A percentile compares a stretch with the other conserved stretches of the same genome.
phyloP scores from a whole-genome alignment of 2,329 filamentous ascomycete species.

The Escovopsis sp. region DNA sequence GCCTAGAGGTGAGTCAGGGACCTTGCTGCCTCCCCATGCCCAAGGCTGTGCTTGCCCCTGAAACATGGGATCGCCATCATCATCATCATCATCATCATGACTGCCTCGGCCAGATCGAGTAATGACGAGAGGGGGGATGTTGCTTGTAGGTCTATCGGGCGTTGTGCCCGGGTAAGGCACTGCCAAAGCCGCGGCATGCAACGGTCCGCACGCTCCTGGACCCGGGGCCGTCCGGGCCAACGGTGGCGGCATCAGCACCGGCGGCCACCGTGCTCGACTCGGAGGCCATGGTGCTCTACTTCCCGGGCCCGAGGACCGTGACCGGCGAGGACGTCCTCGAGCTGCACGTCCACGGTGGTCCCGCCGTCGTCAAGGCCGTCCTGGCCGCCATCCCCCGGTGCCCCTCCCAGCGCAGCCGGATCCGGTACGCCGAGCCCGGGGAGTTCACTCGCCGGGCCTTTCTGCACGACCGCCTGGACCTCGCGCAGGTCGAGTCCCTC shows the following conservation, averaged over 20 bases:
- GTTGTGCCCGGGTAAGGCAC: slow-evolving; percentile 31
- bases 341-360: slow-evolving; percentile 84
- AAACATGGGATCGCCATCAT: not conserved
- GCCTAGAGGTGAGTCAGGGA: slow-evolving; percentile 39
- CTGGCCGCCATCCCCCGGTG: slow-evolving; percentile 57
- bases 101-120: too few species aligned
- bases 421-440: slow-evolving; percentile 85
- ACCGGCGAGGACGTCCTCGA: slow-evolving; percentile 91
- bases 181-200: slow-evolving; percentile 41
- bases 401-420: slow-evolving; percentile 14
- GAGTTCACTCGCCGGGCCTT: slow-evolving; percentile 94
- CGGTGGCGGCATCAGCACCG: too few species aligned
- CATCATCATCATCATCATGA: too few species aligned
- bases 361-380: slow-evolving; percentile 76
- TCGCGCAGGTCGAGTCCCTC: slow-evolving; percentile 65
- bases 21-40: slow-evolving; percentile 5
- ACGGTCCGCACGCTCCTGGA: slow-evolving; percentile 60
- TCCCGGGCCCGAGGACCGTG: slow-evolving; percentile 64
- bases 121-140: not conserved
- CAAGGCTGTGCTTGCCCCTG: not conserved
- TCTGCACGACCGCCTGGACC: slow-evolving; percentile 66
- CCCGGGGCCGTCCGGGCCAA: slow-evolving; percentile 14
- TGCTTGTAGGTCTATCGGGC: slow-evolving; percentile 30
- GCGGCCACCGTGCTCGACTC: slow-evolving; percentile 52
- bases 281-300: slow-evolving; percentile 66